Evolutionary conservation across 345 rosid species (phyloP).

Genomic region (Carallia pectinifolia): DNA sequence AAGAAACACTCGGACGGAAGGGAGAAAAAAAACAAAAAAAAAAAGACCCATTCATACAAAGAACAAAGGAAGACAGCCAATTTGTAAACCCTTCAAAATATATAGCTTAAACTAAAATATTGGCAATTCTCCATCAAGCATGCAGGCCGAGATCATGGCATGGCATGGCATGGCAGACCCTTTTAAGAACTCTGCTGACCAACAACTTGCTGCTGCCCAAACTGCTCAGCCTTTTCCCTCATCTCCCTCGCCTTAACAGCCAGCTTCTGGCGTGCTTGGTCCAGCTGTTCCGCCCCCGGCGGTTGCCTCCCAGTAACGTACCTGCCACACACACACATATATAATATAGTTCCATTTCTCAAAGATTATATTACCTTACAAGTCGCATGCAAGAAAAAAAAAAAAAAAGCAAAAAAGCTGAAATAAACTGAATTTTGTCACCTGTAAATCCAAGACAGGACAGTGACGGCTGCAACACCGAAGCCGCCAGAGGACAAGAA

Average conservation of each 20-base stretch:
- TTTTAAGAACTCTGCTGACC: slow-evolving; percentile 17
- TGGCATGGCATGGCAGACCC: too few relatives aligned
- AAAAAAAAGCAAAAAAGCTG: background rate
- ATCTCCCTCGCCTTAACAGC: slow-evolving; percentile 73
- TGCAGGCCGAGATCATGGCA: too few relatives aligned
- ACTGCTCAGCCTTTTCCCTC: slow-evolving; percentile 69
- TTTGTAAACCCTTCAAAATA: background rate
- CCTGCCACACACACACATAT: too few relatives aligned
- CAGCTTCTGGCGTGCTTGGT: slow-evolving; percentile 64
- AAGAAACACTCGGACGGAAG: too few relatives aligned
- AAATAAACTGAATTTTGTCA: too few relatives aligned
- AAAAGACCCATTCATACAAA: too few relatives aligned
- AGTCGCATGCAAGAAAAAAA: background rate
- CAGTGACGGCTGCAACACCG: slow-evolving; percentile 67
- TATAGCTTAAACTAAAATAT: too few relatives aligned
- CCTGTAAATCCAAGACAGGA: slow-evolving; percentile 84
- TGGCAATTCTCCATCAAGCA: background rate
- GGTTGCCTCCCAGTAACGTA: slow-evolving; percentile 75
- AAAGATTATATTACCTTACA: too few relatives aligned
- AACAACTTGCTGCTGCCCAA: slow-evolving; percentile 33
- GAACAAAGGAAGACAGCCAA: too few relatives aligned
- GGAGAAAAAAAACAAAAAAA: too few relatives aligned
- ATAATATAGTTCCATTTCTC: background rate
- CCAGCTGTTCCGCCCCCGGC: slow-evolving; percentile 60
- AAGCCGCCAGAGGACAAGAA: slow-evolving; percentile 82